These are phyloP conservation scores for Aurinia saxatilis DNA, from an alignment of 345 rosid species.

Conservation along the genomic window DNA sequence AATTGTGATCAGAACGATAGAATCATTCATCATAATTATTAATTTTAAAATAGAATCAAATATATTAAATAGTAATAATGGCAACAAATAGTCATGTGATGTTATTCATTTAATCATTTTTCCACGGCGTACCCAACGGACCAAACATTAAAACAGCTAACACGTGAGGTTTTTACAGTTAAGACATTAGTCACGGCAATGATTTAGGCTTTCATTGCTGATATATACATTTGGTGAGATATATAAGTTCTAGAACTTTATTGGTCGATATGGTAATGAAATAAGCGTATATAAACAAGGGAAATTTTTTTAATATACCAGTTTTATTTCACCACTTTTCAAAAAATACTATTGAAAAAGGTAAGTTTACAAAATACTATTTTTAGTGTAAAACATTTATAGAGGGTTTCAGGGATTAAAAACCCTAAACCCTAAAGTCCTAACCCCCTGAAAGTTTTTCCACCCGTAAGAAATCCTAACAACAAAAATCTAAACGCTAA, in stretches of 20 bases:
- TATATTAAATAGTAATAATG: not conserved
- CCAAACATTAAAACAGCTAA: not conserved
- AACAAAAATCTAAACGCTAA: too few species aligned
- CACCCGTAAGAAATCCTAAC: too few species aligned
- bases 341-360: too few species aligned
- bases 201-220: slow-evolving; percentile 3
- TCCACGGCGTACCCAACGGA: slow-evolving; percentile 24
- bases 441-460: too few species aligned
- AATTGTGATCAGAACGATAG: slow-evolving; percentile 3
- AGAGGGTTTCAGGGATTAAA: too few species aligned
- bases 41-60: too few species aligned
- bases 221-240: not conserved
- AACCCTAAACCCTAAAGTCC: too few species aligned
- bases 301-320: too few species aligned
- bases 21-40: not conserved
- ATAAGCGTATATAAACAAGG: not conserved
- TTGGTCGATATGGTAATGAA: not conserved
- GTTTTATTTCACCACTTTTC: too few species aligned
- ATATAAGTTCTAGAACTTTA: not conserved
- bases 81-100: slow-evolving; percentile 20
- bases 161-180: not conserved
- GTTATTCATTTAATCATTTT: not conserved
- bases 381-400: too few species aligned
- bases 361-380: too few species aligned
- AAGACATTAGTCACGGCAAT: slow-evolving; percentile 8